Percentiles rank a stretch among this genome's conserved stretches.
These are phyloP conservation scores for Triticum aestivum DNA, from an alignment of 176 grass and related monocot genomes.

Conservation along the genomic window IWGSC_CS_RefSeq_v2.1 NC_057800.1:645386153-645386652, in stretches of 20 bases:
- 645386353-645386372: not conserved
- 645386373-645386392: not conserved
- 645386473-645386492: not conserved
- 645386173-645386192: no score
- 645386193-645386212: no score
- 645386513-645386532: not conserved
- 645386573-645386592: slow-evolving; percentile 48
- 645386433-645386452: not conserved
- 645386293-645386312: not conserved
- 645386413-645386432: not conserved
- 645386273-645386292: not conserved
- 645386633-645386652: slow-evolving; percentile 38
- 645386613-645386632: slow-evolving; percentile 39
- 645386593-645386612: slow-evolving; percentile 43
- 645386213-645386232: no score
- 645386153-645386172: no score
- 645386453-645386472: not conserved
- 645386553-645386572: slow-evolving; percentile 24
- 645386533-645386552: slow-evolving; percentile 31
- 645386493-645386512: not conserved
- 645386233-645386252: no score
- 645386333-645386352: slow-evolving; percentile 11
- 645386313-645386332: not conserved
- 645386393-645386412: not conserved
- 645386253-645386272: not conserved